phyloP scores from a whole-genome alignment of 2,329 filamentous ascomycete genomes.

The Cercospora berteroae region DNA sequence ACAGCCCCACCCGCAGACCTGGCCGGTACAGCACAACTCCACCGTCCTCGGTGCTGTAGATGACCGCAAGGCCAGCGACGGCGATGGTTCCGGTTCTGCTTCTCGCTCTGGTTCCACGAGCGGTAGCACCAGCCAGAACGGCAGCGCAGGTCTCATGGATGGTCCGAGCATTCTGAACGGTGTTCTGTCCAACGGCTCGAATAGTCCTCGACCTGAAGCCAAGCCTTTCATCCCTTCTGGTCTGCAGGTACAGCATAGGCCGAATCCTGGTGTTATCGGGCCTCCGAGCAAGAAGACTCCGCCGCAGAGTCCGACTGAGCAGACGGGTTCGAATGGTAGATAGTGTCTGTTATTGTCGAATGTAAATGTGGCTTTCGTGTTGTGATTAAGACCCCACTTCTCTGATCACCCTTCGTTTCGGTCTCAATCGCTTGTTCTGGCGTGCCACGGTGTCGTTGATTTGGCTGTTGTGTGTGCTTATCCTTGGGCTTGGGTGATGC shows the following conservation, averaged over 20 bases:
- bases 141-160: constrained; percentile 24
- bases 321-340: constrained; percentile 32
- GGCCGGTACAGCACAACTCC: constrained; percentile 24
- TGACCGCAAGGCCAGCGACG: constrained; percentile 31
- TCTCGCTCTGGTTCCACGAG: constrained; percentile 13
- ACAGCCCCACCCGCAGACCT: constrained; percentile 27
- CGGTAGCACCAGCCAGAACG: constrained; percentile 29
- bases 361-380: constrained; percentile 23
- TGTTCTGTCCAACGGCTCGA: constrained; percentile 31
- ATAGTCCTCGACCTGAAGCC: constrained; percentile 37
- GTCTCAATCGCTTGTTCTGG: neutral
- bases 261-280: constrained; percentile 29
- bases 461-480: neutral
- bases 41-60: constrained; percentile 17
- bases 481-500: neutral
- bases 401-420: neutral
- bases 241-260: neutral
- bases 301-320: constrained; percentile 26
- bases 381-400: neutral
- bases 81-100: constrained; percentile 16
- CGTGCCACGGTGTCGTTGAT: neutral
- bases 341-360: constrained; percentile 24
- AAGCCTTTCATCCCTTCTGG: constrained; percentile 33
- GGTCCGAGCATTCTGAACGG: constrained; percentile 21
- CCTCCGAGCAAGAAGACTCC: constrained; percentile 26